These are phyloP conservation scores for Phytopythium montanum DNA, from an alignment of 352 stramenopile genomes.

Conservation along the genomic window DNA sequence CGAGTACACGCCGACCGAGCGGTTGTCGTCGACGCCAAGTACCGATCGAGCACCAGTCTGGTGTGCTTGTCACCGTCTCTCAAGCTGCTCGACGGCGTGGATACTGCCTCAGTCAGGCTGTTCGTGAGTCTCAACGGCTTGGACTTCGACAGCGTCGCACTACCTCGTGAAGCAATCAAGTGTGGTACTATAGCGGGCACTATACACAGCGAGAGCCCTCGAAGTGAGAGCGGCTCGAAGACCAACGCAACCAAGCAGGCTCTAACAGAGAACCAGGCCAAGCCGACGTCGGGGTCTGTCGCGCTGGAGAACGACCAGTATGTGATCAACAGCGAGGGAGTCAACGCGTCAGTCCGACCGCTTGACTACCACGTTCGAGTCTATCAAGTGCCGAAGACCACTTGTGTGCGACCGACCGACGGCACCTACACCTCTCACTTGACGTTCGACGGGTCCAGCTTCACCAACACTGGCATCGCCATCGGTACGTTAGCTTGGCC, in stretches of 20 bases:
- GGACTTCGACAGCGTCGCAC: conserved; percentile 61
- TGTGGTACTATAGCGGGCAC: not conserved
- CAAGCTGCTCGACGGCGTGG: not conserved
- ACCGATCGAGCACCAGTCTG: conserved; percentile 37
- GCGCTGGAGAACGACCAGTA: conserved; percentile 18
- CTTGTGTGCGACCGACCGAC: conserved; percentile 38
- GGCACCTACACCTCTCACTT: conserved; percentile 61
- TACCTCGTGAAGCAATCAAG: conserved; percentile 27
- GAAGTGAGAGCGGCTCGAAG: not conserved
- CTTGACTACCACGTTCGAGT: conserved; percentile 21
- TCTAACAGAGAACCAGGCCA: not conserved
- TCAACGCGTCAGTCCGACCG: not conserved
- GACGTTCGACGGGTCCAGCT: conserved; percentile 47
- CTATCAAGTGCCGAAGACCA: conserved; percentile 44
- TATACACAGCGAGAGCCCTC: not conserved
- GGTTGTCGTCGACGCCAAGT: conserved; percentile 50
- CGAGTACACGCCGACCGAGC: conserved; percentile 2
- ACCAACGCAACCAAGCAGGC: not conserved
- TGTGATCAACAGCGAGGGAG: conserved; percentile 12
- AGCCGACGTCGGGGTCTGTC: not conserved
- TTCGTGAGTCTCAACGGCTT: conserved; percentile 52
- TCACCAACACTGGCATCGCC: conserved; percentile 45
- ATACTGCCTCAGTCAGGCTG: conserved; percentile 20
- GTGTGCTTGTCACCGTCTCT: conserved; percentile 41
- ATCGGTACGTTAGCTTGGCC: conserved; percentile 29